These are phyloP conservation scores for Teratosphaeriaceae sp. DNA, from an alignment of 2,329 filamentous ascomycete genomes.

Conservation along the genomic window DNA sequence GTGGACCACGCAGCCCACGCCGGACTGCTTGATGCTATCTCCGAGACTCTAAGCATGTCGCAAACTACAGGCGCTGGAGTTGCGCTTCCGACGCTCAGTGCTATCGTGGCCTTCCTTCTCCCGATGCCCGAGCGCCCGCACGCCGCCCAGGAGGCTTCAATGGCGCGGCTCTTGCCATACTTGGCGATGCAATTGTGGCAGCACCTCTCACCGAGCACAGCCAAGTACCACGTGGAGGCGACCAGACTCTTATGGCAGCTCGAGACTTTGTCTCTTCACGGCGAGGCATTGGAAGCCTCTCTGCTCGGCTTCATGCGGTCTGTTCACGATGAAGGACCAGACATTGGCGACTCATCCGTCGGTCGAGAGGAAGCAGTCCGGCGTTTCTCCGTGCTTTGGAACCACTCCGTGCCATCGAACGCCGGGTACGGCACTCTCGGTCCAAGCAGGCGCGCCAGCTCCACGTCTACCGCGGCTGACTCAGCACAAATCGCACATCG, in stretches of 20 bases:
- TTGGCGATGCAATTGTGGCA: conserved; percentile 71
- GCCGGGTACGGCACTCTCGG: conserved; percentile 7
- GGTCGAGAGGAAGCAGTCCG: conserved; percentile 51
- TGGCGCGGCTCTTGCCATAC: conserved; percentile 30
- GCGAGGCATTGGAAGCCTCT: conserved; percentile 16
- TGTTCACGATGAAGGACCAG: not conserved
- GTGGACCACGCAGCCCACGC: too few species aligned
- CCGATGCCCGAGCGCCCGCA: not conserved
- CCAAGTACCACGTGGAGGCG: conserved; percentile 92
- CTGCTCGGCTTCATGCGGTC: conserved; percentile 8
- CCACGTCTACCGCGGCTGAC: conserved; percentile 20
- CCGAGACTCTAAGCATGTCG: not conserved
- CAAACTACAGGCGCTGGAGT: conserved; percentile 31
- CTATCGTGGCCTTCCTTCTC: conserved; percentile 17
- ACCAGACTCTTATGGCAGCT: conserved; percentile 81
- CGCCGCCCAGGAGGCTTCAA: not conserved
- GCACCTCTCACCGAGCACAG: conserved; percentile 71
- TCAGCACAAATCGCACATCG: conserved; percentile 12
- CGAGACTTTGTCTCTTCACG: conserved; percentile 41
- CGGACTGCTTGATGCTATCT: too few species aligned
- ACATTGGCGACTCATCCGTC: not conserved
- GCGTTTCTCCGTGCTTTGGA: conserved; percentile 72
- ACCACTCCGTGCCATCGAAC: conserved; percentile 51
- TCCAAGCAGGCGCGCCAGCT: conserved; percentile 22
- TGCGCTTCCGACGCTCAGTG: conserved; percentile 37